Base-by-base conservation (phyloP, 129 eudicot genomes). In the Helichrysum umbraculigerum region DNA sequence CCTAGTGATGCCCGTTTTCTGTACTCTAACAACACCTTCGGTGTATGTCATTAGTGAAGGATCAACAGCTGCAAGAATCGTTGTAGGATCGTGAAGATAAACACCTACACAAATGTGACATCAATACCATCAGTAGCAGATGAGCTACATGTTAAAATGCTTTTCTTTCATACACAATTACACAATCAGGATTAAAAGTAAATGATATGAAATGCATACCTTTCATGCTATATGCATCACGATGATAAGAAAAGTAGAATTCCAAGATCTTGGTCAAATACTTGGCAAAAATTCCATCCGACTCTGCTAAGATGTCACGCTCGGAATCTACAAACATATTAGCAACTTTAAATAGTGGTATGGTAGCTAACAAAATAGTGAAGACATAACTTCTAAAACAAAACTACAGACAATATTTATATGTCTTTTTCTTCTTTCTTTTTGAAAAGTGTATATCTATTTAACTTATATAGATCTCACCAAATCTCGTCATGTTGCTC, bases 11-110 rank as follows among this genome's bases (percentile, higher is more conserved):
- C 99, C 97, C 54, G 28, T 64, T 61, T 92, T 87, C 79, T 95
- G 99, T 71, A 95, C 99, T 78, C 97, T 82, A 0, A 91, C 99
- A 79, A 81, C 92, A 74, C 99, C 99, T 83, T 95, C 96, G 10
- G 84, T 72, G 73, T 78, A 95, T 15, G 99, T 95, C 82, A 95
- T 29, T 28, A 95, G 66, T 32, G 97, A 89, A 72, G 97, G 96
- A 80, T 95, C 64, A 69, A 91, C 87, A 72, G 99, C 99, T 72
- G 97, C 99, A 75, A 95, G 81, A 73, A 95, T 25, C 20, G 96
- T 74, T 16, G 97, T 79, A 60, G 99, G 99, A 83, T 95, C 99
- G 56, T 95, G 99, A 78, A 95, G 97, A 74, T 89, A 95, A 58
- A 87, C 92, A 78, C 99, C 99, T 95, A 82, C 76, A 81, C 35